phyloP scores from a whole-genome alignment of 1,139 yeast species.

The Debaryomyces robertsiae region DNA sequence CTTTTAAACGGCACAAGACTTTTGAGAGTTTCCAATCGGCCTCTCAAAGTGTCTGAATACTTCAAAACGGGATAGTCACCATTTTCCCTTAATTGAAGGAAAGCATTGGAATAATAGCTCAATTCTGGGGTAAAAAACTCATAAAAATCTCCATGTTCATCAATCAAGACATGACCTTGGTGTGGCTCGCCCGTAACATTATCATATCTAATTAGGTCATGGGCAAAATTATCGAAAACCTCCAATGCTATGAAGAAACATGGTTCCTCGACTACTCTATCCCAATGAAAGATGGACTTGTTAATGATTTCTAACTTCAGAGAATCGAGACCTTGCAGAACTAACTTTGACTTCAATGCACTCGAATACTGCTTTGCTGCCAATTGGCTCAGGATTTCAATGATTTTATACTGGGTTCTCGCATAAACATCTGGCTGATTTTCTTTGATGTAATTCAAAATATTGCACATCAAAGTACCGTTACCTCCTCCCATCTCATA shows the following conservation, averaged over 20 bases:
- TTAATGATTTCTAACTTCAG: conserved; percentile 65
- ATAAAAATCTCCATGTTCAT: conserved; percentile 73
- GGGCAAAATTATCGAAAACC: conserved; percentile 84
- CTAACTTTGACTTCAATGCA: conserved; percentile 39
- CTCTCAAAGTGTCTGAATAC: conserved; percentile 22
- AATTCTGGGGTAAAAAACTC: conserved; percentile 74
- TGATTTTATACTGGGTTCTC: conserved; percentile 68
- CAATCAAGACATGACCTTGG: conserved; percentile 79
- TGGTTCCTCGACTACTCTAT: conserved; percentile 60
- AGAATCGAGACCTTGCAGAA: conserved; percentile 44
- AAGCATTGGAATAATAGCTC: conserved; percentile 60
- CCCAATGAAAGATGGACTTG: conserved; percentile 79
- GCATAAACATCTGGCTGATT: conserved; percentile 73
- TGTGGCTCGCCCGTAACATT: conserved; percentile 65
- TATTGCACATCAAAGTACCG: conserved; percentile 80
- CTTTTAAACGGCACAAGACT: conserved; percentile 35
- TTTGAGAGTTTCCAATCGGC: conserved; percentile 27
- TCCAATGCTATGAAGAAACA: conserved; percentile 82
- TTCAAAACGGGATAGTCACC: conserved; percentile 40
- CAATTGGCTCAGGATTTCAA: conserved; percentile 72
- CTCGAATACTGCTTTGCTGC: conserved; percentile 60
- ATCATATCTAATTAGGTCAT: conserved; percentile 79
- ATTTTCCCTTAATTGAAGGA: conserved; percentile 55
- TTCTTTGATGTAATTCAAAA: conserved; percentile 64
- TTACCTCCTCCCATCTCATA: conserved; percentile 94